A percentile compares a stretch with the other conserved stretches of the same genome.
Conservation (phyloP, 495 filamentous ascomycete genomes). For the Penicillium turbatum region DNA sequence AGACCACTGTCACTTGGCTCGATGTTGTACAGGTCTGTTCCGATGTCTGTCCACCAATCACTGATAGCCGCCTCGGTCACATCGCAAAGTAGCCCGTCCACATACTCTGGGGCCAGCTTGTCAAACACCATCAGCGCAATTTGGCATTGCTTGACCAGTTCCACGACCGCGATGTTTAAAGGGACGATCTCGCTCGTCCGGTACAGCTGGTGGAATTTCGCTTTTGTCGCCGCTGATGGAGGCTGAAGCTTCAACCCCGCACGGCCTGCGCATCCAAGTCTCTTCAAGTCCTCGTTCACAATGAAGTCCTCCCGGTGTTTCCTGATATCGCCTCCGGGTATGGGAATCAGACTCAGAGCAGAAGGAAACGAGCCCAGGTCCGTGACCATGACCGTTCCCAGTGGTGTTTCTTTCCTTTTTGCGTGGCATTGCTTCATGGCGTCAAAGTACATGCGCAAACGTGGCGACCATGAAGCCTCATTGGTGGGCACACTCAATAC, state of each 20-base stretch:
- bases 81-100: slow-evolving; percentile 90
- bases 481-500: slow-evolving; percentile 81
- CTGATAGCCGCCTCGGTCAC: slow-evolving; percentile 83
- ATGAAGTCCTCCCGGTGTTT: slow-evolving; percentile 82
- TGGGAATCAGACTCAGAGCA: slow-evolving; percentile 77
- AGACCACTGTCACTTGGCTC: slow-evolving; percentile 90
- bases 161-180: slow-evolving; percentile 71
- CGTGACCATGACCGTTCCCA: slow-evolving; percentile 88
- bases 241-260: slow-evolving; percentile 73
- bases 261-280: slow-evolving; percentile 85
- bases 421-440: slow-evolving; percentile 81
- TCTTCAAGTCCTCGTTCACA: slow-evolving; percentile 91
- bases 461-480: slow-evolving; percentile 73
- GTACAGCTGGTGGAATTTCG: slow-evolving; percentile 91
- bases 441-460: slow-evolving; percentile 78
- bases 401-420: slow-evolving; percentile 69
- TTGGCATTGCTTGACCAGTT: slow-evolving; percentile 91
- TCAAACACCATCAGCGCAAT: slow-evolving; percentile 82
- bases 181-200: slow-evolving; percentile 76
- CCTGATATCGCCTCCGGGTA: slow-evolving; percentile 81
- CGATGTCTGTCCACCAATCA: slow-evolving; percentile 96
- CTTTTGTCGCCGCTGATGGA: slow-evolving; percentile 73
- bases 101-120: slow-evolving; percentile 82
- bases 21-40: slow-evolving; percentile 80
- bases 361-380: slow-evolving; percentile 89